phyloP scores from a whole-genome alignment of 352 stramenopile species.

The Pythium biforme region DNA sequence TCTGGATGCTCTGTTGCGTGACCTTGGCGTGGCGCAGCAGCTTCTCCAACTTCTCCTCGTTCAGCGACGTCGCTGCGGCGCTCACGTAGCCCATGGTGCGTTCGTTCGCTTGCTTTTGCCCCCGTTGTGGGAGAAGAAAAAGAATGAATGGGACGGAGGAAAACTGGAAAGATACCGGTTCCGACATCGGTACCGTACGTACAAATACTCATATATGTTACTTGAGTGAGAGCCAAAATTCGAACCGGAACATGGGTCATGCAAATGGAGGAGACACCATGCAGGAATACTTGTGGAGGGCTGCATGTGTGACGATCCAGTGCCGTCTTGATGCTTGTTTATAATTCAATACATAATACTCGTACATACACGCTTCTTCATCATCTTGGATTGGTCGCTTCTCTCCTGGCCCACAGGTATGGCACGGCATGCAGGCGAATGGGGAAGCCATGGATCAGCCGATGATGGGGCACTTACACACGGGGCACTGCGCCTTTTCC shows the following conservation, averaged over 20 bases:
- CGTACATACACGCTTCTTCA: neutral
- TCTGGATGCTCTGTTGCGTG: conserved; percentile 84
- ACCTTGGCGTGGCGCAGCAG: conserved; percentile 69
- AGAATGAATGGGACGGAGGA: conserved; percentile 19
- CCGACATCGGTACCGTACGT: neutral
- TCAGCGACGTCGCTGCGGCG: conserved; percentile 17
- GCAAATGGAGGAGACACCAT: too few species aligned
- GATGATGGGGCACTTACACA: conserved; percentile 79
- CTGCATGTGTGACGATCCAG: too few species aligned
- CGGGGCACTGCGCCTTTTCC: conserved; percentile 64
- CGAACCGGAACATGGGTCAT: too few species aligned
- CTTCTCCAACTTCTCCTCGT: conserved; percentile 59
- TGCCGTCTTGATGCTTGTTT: neutral
- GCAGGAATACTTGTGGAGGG: too few species aligned
- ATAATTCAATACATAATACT: neutral
- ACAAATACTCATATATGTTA: neutral
- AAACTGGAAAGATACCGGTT: conserved; percentile 8
- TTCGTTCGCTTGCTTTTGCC: neutral
- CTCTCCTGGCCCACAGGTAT: neutral
- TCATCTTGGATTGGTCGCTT: neutral
- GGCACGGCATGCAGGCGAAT: neutral
- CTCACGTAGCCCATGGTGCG: conserved; percentile 21
- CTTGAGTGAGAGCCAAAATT: too few species aligned
- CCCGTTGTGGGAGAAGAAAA: neutral
- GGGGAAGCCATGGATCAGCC: too few species aligned